Percentiles rank a stretch among this genome's conserved stretches.
phyloP scores from a whole-genome alignment of 2,329 filamentous ascomycete species.

The Akanthomyces lecanii region DNA sequence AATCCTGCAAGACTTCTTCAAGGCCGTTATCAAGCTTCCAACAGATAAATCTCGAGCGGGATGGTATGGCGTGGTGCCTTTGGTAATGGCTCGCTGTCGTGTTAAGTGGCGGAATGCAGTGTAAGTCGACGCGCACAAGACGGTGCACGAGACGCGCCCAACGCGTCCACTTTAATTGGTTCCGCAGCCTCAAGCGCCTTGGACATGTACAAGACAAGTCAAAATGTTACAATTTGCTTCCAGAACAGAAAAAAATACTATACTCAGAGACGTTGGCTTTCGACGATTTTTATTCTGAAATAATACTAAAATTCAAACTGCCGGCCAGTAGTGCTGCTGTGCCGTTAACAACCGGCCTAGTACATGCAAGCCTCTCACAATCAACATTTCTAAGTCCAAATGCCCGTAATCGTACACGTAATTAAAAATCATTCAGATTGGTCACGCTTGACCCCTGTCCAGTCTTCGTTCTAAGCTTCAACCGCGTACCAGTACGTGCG shows the following conservation, averaged over 20 bases:
- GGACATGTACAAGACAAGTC: neutral
- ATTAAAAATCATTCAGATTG: constrained; percentile 8
- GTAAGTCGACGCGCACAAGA: constrained; percentile 9
- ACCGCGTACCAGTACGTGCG: neutral
- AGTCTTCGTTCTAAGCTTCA: neutral
- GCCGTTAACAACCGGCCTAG: neutral
- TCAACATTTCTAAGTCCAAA: constrained; percentile 10
- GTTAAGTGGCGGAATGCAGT: neutral
- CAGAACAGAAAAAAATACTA: neutral
- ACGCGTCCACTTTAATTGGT: constrained; percentile 15
- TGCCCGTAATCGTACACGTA: constrained; percentile 15
- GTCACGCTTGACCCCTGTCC: neutral
- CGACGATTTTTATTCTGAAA: neutral
- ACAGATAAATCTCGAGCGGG: neutral
- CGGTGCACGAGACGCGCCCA: constrained; percentile 5
- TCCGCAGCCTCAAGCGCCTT: neutral
- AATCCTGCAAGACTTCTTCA: too few species aligned
- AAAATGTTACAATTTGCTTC: neutral
- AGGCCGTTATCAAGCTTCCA: neutral
- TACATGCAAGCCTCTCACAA: neutral
- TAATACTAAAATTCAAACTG: neutral
- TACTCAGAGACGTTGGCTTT: neutral
- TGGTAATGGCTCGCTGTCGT: neutral
- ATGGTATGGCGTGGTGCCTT: neutral
- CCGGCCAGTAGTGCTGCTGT: neutral